phyloP scores from a whole-genome alignment of 2,329 filamentous ascomycete genomes.

The Pseudogymnoascus sp. region DNA sequence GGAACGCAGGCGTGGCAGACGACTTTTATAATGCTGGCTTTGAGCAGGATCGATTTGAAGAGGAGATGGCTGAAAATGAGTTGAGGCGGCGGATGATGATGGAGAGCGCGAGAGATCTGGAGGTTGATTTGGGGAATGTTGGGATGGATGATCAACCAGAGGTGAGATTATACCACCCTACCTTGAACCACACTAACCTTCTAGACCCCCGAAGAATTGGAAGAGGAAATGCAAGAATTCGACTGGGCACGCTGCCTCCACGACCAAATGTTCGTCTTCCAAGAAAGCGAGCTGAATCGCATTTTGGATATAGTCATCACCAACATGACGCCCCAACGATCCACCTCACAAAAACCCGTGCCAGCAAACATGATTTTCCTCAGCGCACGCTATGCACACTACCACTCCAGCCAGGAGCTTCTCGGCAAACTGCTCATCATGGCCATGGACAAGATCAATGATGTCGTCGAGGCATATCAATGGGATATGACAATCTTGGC shows the following conservation, averaged over 20 bases:
- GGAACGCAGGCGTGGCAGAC: slow-evolving; percentile 68
- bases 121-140: slow-evolving; percentile 91
- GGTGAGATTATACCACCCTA: slow-evolving; percentile 40
- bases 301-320: slow-evolving; percentile 96
- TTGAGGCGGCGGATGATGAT: slow-evolving; percentile 97
- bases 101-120: slow-evolving; percentile 92
- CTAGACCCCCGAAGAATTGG: slow-evolving; percentile 66
- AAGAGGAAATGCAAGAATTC: slow-evolving; percentile 88
- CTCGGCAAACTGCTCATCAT: slow-evolving; percentile 71
- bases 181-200: slow-evolving; percentile 24
- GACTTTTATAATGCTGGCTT: slow-evolving; percentile 94
- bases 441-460: slow-evolving; percentile 93
- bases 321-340: slow-evolving; percentile 93
- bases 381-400: slow-evolving; percentile 91
- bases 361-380: slow-evolving; percentile 96
- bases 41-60: slow-evolving; percentile 88
- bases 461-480: slow-evolving; percentile 88
- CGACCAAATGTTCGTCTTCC: slow-evolving; percentile 99
- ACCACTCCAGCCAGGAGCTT: slow-evolving; percentile 82
- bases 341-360: slow-evolving; percentile 93
- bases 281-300: slow-evolving; percentile 82
- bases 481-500: slow-evolving; percentile 99
- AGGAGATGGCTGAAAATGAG: slow-evolving; percentile 94
- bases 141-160: slow-evolving; percentile 94
- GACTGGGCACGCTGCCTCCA: slow-evolving; percentile 91